Conservation (phyloP, 2,329 filamentous ascomycete species). For the Hypomyces perniciosus region DNA sequence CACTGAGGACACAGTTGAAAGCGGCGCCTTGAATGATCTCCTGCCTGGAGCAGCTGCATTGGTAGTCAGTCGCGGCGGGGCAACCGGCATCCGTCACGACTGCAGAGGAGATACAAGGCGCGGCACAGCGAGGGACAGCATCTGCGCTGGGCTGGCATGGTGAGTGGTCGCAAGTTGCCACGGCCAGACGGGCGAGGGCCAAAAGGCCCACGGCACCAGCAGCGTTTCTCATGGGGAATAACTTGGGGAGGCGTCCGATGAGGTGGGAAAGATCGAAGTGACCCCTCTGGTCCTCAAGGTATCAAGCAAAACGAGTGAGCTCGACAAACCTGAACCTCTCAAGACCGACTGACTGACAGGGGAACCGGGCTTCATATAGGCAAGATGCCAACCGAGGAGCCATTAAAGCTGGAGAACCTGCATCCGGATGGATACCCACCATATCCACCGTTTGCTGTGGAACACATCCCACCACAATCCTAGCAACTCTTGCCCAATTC, state of each 20-base stretch:
- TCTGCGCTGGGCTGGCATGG: conserved; percentile 21
- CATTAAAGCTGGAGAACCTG: no score
- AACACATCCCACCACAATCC: no score
- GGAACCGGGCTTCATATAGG: background rate
- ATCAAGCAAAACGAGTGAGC: background rate
- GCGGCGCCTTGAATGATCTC: conserved; percentile 19
- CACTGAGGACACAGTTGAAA: conserved; percentile 16
- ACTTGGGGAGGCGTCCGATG: background rate
- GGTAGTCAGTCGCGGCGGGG: conserved; percentile 14
- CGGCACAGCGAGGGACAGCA: conserved; percentile 20
- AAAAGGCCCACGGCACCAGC: conserved; percentile 7
- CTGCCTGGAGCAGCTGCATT: conserved; percentile 20
- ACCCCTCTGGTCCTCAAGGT: background rate
- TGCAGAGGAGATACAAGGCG: conserved; percentile 20
- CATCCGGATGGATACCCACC: no score
- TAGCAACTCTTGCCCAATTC: no score
- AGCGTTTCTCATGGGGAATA: conserved; percentile 3
- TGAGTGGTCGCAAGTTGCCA: conserved; percentile 15
- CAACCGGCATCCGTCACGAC: conserved; percentile 17
- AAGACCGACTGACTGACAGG: background rate
- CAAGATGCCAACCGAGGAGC: background rate
- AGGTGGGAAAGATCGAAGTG: background rate
- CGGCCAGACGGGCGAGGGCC: conserved; percentile 15
- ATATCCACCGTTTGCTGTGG: no score
- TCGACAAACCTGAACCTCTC: background rate